phyloP scores from a whole-genome alignment of 345 rosid species.

The Pugionium cornutum region DNA sequence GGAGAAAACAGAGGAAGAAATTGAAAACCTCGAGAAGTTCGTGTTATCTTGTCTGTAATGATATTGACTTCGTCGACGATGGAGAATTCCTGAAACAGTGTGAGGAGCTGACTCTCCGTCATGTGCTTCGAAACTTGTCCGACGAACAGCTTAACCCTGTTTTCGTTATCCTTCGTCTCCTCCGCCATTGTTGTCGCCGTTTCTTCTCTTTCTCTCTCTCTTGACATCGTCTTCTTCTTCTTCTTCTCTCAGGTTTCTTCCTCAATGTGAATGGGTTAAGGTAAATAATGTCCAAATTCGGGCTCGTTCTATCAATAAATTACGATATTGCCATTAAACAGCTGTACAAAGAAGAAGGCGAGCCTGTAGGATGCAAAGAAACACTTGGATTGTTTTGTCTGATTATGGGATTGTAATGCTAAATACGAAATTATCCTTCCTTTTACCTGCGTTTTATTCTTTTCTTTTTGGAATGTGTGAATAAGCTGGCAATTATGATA shows the following conservation, averaged over 20 bases:
- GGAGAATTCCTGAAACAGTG: constrained; percentile 87
- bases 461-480: not conserved
- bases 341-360: constrained; percentile 17
- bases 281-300: constrained; percentile 22
- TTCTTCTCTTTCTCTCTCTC: constrained; percentile 36
- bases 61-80: constrained; percentile 94
- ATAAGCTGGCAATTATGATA: constrained; percentile 8
- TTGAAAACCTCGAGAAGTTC: constrained; percentile 65
- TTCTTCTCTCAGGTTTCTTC: constrained; percentile 26
- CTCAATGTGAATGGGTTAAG: not conserved
- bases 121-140: constrained; percentile 98
- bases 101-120: constrained; percentile 87
- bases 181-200: constrained; percentile 74
- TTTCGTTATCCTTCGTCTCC: constrained; percentile 61
- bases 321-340: constrained; percentile 33
- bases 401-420: constrained; percentile 8
- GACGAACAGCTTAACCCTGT: constrained; percentile 94
- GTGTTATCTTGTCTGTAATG: constrained; percentile 92
- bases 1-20: not conserved
- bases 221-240: constrained; percentile 35
- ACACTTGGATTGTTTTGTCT: constrained; percentile 32
- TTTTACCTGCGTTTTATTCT: constrained; percentile 6
- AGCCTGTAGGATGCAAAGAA: constrained; percentile 35
- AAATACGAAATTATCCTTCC: not conserved
- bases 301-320: constrained; percentile 4